Percentiles rank a stretch among this genome's conserved stretches.
Evolutionary conservation across 371 early-diverging fungal genomes (phyloP).

Genomic region (Apophysomyces elegans): DNA sequence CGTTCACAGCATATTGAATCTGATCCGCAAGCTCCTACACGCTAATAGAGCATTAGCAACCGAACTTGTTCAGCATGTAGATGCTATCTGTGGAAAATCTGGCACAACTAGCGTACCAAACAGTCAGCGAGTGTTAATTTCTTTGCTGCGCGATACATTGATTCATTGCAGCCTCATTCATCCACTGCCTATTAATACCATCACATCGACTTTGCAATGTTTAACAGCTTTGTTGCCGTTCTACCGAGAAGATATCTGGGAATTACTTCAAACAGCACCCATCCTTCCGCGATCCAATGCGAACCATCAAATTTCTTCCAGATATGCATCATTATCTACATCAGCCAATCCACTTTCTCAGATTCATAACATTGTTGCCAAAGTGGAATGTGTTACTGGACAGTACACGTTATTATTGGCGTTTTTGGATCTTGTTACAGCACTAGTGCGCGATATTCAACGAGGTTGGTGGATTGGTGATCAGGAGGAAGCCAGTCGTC

Average conservation of each 20-base stretch:
- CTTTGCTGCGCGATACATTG: conserved; percentile 33
- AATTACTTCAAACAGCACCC: conserved; percentile 32
- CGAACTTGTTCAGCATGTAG: conserved; percentile 35
- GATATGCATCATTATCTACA: conserved; percentile 8
- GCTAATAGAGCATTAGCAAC: conserved; percentile 25
- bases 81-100: conserved; percentile 12
- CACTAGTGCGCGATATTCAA: conserved; percentile 42
- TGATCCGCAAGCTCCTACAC: conserved; percentile 31
- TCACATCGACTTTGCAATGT: conserved; percentile 36
- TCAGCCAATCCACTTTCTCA: conserved; percentile 24
- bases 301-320: conserved; percentile 15
- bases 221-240: conserved; percentile 38
- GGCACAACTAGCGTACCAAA: too few relatives aligned
- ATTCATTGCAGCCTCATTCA: conserved; percentile 18
- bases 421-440: conserved; percentile 46
- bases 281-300: conserved; percentile 39
- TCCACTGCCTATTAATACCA: conserved; percentile 24
- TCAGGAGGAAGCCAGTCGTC: conserved; percentile 2
- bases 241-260: conserved; percentile 38
- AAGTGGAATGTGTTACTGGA: conserved; percentile 37
- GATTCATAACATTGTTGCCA: conserved; percentile 40
- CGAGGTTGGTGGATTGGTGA: conserved; percentile 38
- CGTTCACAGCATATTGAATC: conserved; percentile 31
- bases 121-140: conserved; percentile 28
- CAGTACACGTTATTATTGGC: conserved; percentile 39